Conservation (phyloP, 345 rosid species). For the Rhodamnia argentea region DNA sequence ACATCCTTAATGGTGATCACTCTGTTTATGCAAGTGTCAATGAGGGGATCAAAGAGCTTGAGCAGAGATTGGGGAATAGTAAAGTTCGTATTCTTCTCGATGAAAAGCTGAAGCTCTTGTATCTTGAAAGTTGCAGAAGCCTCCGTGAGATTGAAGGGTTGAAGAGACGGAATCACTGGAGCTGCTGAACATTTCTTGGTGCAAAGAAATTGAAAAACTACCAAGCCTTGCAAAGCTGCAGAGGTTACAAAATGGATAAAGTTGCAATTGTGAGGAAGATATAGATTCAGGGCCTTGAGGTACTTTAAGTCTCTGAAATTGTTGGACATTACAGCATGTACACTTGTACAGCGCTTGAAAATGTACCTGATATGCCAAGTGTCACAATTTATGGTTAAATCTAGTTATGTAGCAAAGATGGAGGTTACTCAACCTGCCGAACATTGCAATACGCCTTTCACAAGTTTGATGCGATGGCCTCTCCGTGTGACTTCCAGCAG, state of each 20-base stretch:
- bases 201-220: background rate
- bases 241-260: background rate
- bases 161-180: background rate
- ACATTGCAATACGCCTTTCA: background rate
- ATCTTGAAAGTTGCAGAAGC: background rate
- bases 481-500: background rate
- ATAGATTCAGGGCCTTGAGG: background rate
- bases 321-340: background rate
- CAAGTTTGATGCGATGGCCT: background rate
- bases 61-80: background rate
- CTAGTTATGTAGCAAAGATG: background rate
- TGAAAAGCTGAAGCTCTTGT: background rate
- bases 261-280: background rate
- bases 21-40: background rate
- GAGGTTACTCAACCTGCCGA: background rate
- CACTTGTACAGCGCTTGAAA: background rate
- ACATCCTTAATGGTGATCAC: background rate
- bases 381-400: background rate
- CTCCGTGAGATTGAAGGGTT: background rate
- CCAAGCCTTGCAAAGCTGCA: background rate
- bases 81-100: background rate
- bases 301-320: background rate
- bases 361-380: too few relatives aligned
- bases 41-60: background rate
- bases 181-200: background rate